Evolutionary conservation across 2,329 filamentous ascomycete species (phyloP), one percentile per base, ranked within the genome.

Genomic region (Ophiostoma angusticollis): DNA sequence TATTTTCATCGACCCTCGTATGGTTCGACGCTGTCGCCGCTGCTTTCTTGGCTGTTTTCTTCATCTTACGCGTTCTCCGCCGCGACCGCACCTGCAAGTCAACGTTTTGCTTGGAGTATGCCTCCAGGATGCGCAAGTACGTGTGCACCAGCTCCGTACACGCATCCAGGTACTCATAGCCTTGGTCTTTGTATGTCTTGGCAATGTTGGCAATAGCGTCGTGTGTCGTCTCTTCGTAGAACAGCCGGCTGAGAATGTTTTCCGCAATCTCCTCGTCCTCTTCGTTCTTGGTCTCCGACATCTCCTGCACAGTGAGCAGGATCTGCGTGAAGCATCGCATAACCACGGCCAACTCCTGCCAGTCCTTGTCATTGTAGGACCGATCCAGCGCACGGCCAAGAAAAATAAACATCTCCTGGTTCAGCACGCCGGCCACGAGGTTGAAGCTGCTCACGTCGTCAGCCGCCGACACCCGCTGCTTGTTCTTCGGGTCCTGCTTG

Each of bases 251-350:
- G 37, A 94, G 75, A 11, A 93, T 95, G 50, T 98, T 98, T 55
- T 98, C 89, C 1, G 91, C 89, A 55, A 98, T 96, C 50, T 96
- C 91, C 54, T 93, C 82, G 49, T 98, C 84, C n/a, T 95, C 87
- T 46, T 95, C 87, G 22, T 84, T 72, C 1, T 74, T 70, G 1
- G 84, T 91, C 33, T 82, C 76, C 2, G 78, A 68, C 87, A 98
- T 96, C 45, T 93, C 84, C 52, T 94, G 86, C 2, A 96, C 81
- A 0, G 87, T 94, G 19, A 94, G 69, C 16, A 94, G 67, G 48
- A 96, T 91, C 54, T 96, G 87, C 0, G 87, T 96, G 54, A 95
- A 93, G 54, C 87, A 95, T 40, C 84, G 79, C 78, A 96, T 91
- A 34, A 83, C 79, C 1, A 89, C 80, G 40, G 86, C 84, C 13